A percentile compares a stretch with the other conserved stretches of the same genome.
Conservation (phyloP, 2,329 filamentous ascomycete species). For the Exophiala mesophila region DNA sequence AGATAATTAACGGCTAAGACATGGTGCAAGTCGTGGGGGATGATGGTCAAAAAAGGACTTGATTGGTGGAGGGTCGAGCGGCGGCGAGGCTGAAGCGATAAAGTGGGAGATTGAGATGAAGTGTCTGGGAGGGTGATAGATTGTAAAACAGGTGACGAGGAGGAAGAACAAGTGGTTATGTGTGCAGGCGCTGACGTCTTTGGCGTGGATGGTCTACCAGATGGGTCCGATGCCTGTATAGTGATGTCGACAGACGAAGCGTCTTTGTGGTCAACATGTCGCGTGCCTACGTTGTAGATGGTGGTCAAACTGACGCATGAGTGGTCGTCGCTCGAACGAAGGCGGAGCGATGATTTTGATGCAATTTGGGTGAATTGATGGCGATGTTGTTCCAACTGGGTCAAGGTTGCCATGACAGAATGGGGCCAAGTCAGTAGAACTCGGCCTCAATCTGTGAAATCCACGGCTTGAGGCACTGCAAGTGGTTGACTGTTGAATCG, state of each 20-base stretch:
- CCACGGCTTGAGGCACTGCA: too few species aligned
- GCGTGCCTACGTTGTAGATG: neutral
- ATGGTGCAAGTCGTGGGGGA: conserved; percentile 17
- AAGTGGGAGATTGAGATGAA: neutral
- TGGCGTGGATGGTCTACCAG: neutral
- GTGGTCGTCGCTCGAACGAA: neutral
- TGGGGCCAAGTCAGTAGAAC: too few species aligned
- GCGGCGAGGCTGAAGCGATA: neutral
- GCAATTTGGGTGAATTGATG: neutral
- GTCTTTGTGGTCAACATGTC: conserved; percentile 1
- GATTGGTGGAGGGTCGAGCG: neutral
- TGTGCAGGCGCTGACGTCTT: neutral
- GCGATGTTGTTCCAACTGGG: neutral
- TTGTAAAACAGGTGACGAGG: neutral
- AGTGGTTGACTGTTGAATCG: too few species aligned
- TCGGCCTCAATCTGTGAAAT: too few species aligned
- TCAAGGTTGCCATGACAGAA: too few species aligned
- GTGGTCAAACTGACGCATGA: neutral
- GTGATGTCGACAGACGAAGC: neutral
- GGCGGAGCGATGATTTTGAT: conserved; percentile 1
- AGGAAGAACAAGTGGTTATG: neutral
- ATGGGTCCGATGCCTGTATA: neutral
- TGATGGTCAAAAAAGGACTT: conserved; percentile 12
- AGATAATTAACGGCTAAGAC: conserved; percentile 12
- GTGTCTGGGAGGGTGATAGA: neutral